A percentile compares a stretch with the other conserved stretches of the same genome.
phyloP scores from a whole-genome alignment of 169 alveolate species.

The Eimeria mitis region DNA sequence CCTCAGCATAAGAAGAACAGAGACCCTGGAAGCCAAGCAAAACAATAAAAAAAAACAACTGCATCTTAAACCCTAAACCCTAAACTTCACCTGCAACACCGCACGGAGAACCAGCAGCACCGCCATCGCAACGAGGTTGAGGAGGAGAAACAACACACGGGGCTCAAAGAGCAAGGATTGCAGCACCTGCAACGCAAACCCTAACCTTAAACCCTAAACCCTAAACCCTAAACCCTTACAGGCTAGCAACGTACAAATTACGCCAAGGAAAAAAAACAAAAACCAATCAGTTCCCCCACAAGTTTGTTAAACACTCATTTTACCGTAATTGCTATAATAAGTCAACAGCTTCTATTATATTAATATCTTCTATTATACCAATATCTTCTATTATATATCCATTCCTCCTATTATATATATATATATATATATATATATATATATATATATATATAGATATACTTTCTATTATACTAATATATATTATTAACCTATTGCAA shows the following conservation, averaged over 20 bases:
- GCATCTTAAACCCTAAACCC: not conserved
- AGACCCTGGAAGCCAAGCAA: not conserved
- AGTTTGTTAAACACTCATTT: not conserved
- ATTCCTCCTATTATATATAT: no score
- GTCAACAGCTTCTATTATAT: no score
- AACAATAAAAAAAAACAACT: not conserved
- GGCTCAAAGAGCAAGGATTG: conserved; percentile 5
- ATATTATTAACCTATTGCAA: not conserved
- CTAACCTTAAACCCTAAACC: not conserved
- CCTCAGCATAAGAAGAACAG: not conserved
- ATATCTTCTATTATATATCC: no score
- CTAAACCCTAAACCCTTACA: not conserved
- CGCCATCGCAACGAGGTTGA: conserved; percentile 4
- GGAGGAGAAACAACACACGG: not conserved
- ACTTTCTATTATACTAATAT: no score
- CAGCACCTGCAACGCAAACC: conserved; percentile 16
- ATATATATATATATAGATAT: no score
- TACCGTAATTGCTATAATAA: not conserved
- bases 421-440: no score
- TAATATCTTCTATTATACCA: no score
- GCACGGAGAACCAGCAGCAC: conserved; percentile 29
- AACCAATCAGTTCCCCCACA: no score
- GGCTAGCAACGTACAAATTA: not conserved
- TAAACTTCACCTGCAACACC: not conserved
- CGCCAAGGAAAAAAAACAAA: not conserved